Conservation (phyloP, 805 yeast species). For the Starmera quercuum region DNA sequence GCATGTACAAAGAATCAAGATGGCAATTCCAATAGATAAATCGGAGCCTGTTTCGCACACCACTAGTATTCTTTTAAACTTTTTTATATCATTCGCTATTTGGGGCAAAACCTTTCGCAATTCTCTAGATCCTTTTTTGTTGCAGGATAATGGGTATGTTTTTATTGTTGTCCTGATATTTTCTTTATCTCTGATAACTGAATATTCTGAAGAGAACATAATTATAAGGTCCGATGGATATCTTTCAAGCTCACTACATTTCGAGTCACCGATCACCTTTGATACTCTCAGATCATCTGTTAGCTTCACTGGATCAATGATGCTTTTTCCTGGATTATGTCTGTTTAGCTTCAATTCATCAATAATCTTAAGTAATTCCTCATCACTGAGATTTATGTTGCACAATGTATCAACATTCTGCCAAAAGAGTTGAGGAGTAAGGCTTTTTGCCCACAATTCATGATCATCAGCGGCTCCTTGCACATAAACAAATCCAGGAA, state of each 20-base stretch:
- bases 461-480: conserved; percentile 97
- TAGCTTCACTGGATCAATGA: too few relatives aligned
- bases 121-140: conserved; percentile 62
- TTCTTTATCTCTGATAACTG: too few relatives aligned
- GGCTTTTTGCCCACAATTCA: conserved; percentile 66
- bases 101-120: conserved; percentile 41
- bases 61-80: conserved; percentile 23
- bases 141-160: conserved; percentile 23
- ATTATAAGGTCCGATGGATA: too few relatives aligned
- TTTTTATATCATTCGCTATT: conserved; percentile 25
- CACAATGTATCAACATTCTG: conserved; percentile 22
- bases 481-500: conserved; percentile 52
- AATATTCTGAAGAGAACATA: too few relatives aligned
- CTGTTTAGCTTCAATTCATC: conserved; percentile 1
- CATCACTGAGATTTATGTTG: conserved; percentile 21
- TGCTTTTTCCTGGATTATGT: too few relatives aligned
- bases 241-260: too few relatives aligned
- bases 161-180: too few relatives aligned
- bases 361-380: conserved; percentile 17
- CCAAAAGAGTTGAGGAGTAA: conserved; percentile 59
- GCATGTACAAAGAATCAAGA: conserved; percentile 41
- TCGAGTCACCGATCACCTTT: too few relatives aligned
- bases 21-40: conserved; percentile 51
- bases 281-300: too few relatives aligned
- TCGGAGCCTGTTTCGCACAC: conserved; percentile 63